Evolutionary conservation across 1,139 yeast species (phyloP), one percentile per base, ranked within the genome.

Genomic region (Scheffersomyces segobiensis): DNA sequence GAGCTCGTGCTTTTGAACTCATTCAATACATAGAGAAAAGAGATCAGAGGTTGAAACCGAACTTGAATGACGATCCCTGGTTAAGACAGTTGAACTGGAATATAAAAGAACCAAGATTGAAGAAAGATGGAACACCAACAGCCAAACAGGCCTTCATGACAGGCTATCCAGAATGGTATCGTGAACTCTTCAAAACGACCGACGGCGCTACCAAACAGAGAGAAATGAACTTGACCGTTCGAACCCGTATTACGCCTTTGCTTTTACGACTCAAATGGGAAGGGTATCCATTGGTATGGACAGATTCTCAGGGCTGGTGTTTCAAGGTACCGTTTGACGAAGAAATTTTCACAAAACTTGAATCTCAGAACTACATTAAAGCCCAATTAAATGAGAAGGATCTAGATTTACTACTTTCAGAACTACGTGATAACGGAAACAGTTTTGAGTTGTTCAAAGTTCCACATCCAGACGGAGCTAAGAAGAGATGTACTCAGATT

Each of bases 91-190:
- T 96, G 59, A 93, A 96, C 70, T 96, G 99, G 99, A 82, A 86
- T 0, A 77, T 87, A 2, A 81, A 81, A 53, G 88, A 90, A 1
- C 73, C 82, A 0, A 82, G 86, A 59, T 66, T 86, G 56, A 90
- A 88, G 19, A 93, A 91, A 70, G 82, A 85, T 49, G 97, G 96
- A 4, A 78, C 78, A n/a, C 91, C 91, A 0, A 82, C 78, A n/a
- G 91, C 93, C 56, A 86, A 85, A 46, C 97, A 92, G 70, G 83
- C 84, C 0, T 93, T 85, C 67, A 70, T 92, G 56, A 96, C 97
- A 0, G 98, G 98, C 0, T 92, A 83, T 68, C 99, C 99, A 0
- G 89, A 89, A 64, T 96, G 99, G 99, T 96, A 91, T 71, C 84
- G 91, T 60, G 88, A 87, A 3, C 76, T 95, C 26, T 87, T 86